Conservation (phyloP, 768 basidiomycete species). For the Mycena galericulata region DNA sequence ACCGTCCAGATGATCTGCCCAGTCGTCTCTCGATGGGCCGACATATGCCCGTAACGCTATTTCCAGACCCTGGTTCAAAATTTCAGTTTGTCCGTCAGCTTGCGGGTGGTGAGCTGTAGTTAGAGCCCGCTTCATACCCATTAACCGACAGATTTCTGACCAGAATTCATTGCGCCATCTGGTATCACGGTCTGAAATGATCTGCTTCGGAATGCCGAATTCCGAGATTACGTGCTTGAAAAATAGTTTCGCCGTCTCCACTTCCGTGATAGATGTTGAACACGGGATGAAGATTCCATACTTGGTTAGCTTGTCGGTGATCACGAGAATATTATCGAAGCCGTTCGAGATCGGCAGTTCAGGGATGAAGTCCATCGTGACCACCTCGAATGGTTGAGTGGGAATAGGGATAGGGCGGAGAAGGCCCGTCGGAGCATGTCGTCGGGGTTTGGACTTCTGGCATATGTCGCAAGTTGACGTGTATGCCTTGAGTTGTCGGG, state of each 20-base stretch:
- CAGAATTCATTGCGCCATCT: constrained; percentile 44
- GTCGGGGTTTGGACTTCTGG: constrained; percentile 24
- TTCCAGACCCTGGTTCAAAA: constrained; percentile 48
- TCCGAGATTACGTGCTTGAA: constrained; percentile 15
- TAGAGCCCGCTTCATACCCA: constrained; percentile 40
- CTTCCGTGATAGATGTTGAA: constrained; percentile 37
- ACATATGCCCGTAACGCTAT: constrained; percentile 45
- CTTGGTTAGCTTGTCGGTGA: constrained; percentile 38
- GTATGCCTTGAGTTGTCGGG: constrained; percentile 37
- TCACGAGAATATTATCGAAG: constrained; percentile 45
- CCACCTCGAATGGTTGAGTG: neutral
- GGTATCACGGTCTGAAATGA: constrained; percentile 45
- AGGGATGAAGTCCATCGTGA: constrained; percentile 50
- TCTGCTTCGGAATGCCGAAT: constrained; percentile 33
- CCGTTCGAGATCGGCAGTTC: constrained; percentile 47
- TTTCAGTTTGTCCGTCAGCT: constrained; percentile 53
- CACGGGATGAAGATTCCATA: constrained; percentile 53
- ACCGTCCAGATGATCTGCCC: constrained; percentile 38
- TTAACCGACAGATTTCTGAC: constrained; percentile 39
- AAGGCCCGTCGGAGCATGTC: constrained; percentile 46
- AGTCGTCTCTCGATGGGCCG: constrained; percentile 37
- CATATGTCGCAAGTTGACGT: constrained; percentile 42
- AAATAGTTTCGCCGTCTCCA: constrained; percentile 24
- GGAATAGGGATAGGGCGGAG: constrained; percentile 50
- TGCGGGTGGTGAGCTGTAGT: constrained; percentile 46